Evolutionary conservation across 176 grass and related monocot genomes (phyloP).

Genomic region (Oryza rufipogon): DNA sequence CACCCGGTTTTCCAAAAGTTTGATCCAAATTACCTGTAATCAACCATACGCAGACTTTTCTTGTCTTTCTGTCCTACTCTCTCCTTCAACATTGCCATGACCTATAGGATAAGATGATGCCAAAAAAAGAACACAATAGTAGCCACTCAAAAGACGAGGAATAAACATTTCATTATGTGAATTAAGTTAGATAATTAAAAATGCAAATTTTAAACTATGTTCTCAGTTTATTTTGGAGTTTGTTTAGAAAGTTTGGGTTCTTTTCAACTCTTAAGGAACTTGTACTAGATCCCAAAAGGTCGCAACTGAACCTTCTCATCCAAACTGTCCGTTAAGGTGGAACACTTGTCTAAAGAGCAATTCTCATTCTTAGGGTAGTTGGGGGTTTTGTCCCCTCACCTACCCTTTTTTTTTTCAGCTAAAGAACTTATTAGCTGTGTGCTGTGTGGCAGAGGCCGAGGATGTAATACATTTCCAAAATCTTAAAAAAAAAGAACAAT

Average conservation of each 20-base stretch:
- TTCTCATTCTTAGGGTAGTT: background rate
- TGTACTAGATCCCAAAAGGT: background rate
- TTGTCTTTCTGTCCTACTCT: constrained; percentile 85
- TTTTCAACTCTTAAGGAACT: background rate
- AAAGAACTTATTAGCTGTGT: too few species aligned
- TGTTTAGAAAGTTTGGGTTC: background rate
- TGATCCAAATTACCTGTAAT: constrained; percentile 67
- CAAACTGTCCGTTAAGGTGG: background rate
- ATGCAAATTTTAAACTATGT: constrained; percentile 11
- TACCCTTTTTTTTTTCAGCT: too few species aligned
- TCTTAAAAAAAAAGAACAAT: background rate
- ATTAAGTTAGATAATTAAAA: constrained; percentile 11
- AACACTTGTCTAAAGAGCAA: background rate
- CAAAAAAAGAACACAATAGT: constrained; percentile 9
- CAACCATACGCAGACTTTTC: constrained; percentile 75
- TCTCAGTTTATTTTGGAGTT: background rate
- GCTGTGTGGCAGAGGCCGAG: too few species aligned
- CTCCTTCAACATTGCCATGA: constrained; percentile 90
- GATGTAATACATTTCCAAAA: too few species aligned
- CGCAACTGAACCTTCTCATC: background rate
- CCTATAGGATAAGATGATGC: constrained; percentile 47
- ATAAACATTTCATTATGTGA: constrained; percentile 15
- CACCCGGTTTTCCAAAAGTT: constrained; percentile 1
- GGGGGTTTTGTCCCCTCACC: too few species aligned
- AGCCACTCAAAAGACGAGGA: background rate